A percentile compares a stretch with the other conserved stretches of the same genome.
These are phyloP conservation scores for Poa annua DNA, from an alignment of 176 grass and related monocot species.

Conservation along the genomic window DNA sequence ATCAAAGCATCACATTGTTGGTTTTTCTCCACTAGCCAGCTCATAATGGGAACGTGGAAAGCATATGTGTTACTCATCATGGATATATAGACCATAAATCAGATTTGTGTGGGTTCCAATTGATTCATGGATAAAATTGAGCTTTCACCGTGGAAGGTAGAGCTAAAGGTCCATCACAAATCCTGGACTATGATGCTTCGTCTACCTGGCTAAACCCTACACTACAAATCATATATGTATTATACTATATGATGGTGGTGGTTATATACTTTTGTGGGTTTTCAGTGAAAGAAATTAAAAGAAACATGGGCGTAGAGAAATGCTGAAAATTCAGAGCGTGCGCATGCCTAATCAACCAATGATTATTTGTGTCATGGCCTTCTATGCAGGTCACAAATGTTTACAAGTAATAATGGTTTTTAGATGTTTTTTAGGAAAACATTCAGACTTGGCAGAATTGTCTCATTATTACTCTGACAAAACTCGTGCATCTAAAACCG, in stretches of 20 bases:
- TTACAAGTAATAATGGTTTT: too few relatives aligned
- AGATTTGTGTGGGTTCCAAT: not conserved
- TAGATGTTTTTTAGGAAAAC: too few relatives aligned
- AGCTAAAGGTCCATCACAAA: not conserved
- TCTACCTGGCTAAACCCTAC: not conserved
- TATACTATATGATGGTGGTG: not conserved
- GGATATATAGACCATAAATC: not conserved
- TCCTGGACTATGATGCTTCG: not conserved
- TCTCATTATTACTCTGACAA: too few relatives aligned
- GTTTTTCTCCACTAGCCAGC: constrained; percentile 12
- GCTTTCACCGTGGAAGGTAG: not conserved
- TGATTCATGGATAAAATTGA: not conserved
- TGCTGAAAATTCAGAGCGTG: not conserved
- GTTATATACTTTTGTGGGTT: not conserved
- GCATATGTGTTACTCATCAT: not conserved
- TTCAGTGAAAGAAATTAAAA: not conserved
- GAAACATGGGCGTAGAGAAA: not conserved
- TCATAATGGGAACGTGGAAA: constrained; percentile 21
- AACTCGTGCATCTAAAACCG: too few relatives aligned
- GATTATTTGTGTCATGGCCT: too few relatives aligned
- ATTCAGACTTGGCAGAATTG: too few relatives aligned
- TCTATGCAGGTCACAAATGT: too few relatives aligned
- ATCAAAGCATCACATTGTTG: constrained; percentile 21
- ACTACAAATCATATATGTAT: not conserved
- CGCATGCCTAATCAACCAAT: too few relatives aligned